A percentile compares a stretch with the other conserved stretches of the same genome.
Evolutionary conservation across 1,284 basidiomycete species (phyloP).

Genomic region (Trichosporon sp.): DNA sequence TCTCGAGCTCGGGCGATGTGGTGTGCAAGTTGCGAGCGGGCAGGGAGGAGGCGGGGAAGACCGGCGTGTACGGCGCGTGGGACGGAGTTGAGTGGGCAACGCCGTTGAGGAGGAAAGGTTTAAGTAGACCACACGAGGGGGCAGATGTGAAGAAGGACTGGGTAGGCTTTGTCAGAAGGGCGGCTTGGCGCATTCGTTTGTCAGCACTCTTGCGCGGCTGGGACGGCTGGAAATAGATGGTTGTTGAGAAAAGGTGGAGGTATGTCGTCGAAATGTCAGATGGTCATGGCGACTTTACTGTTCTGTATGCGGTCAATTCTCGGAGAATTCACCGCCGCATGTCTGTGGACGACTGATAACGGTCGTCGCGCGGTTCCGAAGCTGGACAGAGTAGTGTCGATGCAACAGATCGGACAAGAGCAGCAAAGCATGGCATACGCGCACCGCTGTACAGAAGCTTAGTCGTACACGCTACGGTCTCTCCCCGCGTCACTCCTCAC

Average conservation of each 20-base stretch:
- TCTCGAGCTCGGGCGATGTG: neutral
- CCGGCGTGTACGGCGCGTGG: no score
- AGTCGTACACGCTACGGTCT: neutral
- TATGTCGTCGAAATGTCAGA: neutral
- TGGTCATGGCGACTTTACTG: neutral
- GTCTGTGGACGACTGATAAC: no score
- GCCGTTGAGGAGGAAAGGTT: no score
- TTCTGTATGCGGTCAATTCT: neutral
- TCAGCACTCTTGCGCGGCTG: neutral
- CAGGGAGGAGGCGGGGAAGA: no score
- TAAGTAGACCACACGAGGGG: no score
- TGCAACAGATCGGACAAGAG: neutral
- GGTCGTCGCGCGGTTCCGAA: no score
- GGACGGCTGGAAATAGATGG: neutral
- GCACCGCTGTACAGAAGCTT: neutral
- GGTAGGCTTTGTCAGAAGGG: neutral
- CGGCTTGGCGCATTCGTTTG: neutral
- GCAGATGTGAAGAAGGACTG: neutral
- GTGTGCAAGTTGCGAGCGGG: neutral
- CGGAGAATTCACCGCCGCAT: neutral
- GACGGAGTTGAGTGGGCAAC: no score
- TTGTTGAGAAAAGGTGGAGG: neutral
- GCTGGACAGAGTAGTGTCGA: no score
- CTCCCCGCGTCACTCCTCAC: neutral
- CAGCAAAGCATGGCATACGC: constrained; percentile 4